Conservation (phyloP, 2,329 filamentous ascomycete species). For the Rhynchosporium agropyri region DNA sequence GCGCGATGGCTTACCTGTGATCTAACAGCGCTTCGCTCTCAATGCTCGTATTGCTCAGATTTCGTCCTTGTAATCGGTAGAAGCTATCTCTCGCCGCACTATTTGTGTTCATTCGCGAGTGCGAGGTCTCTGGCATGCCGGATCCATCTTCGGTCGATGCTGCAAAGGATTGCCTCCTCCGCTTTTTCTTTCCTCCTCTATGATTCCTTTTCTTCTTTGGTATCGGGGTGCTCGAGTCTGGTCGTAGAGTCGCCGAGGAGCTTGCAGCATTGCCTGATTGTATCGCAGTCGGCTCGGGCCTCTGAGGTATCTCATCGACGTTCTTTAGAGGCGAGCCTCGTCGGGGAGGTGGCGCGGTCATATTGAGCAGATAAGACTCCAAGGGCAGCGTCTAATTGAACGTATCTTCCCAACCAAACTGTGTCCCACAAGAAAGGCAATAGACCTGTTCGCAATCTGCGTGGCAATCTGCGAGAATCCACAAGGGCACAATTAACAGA, state of each 20-base stretch:
- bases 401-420: background rate
- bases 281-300: slow-evolving; percentile 37
- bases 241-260: slow-evolving; percentile 31
- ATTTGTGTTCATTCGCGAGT: slow-evolving; percentile 37
- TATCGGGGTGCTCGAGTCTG: slow-evolving; percentile 22
- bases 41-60: slow-evolving; percentile 80
- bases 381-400: background rate
- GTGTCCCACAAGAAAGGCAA: too few species aligned
- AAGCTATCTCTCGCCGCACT: slow-evolving; percentile 45
- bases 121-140: slow-evolving; percentile 42
- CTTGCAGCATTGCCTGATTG: slow-evolving; percentile 26
- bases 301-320: slow-evolving; percentile 22
- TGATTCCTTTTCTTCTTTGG: slow-evolving; percentile 69
- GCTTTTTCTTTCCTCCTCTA: slow-evolving; percentile 74
- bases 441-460: background rate
- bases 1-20: slow-evolving; percentile 63
- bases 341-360: slow-evolving; percentile 32
- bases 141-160: slow-evolving; percentile 55
- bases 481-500: background rate
- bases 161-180: slow-evolving; percentile 80
- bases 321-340: slow-evolving; percentile 27
- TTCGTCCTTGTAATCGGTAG: slow-evolving; percentile 55
- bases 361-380: slow-evolving; percentile 17
- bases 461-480: background rate
- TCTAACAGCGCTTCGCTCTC: slow-evolving; percentile 88